These are phyloP conservation scores for Metarhizium sp. DNA, from an alignment of 2,329 filamentous ascomycete genomes.

Conservation along the genomic window DNA sequence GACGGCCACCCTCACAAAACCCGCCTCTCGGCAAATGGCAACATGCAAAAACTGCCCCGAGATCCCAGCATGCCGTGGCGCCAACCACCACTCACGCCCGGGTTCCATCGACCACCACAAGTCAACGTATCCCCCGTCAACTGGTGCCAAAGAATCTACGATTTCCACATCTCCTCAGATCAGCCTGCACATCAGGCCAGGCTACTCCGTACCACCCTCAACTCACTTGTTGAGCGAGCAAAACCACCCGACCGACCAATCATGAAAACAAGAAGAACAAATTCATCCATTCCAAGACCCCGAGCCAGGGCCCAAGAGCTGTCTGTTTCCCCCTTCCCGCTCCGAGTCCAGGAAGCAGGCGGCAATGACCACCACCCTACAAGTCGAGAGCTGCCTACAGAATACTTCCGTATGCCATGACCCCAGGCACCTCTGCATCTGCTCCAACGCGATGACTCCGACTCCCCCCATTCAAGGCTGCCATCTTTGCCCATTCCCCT, in stretches of 20 bases:
- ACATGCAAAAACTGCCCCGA: background rate
- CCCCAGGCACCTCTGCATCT: background rate
- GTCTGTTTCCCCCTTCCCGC: background rate
- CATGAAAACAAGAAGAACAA: too few relatives aligned
- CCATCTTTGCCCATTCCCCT: background rate
- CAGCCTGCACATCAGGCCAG: too few relatives aligned
- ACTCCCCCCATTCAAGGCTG: background rate
- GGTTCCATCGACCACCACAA: too few relatives aligned
- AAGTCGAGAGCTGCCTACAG: background rate
- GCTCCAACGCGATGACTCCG: background rate
- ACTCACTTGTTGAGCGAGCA: background rate
- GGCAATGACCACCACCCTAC: background rate
- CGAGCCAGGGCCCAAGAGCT: too few relatives aligned
- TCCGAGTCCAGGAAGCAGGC: background rate
- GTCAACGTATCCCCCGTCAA: too few relatives aligned
- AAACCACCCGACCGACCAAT: too few relatives aligned
- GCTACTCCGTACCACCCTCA: too few relatives aligned
- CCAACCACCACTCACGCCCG: background rate
- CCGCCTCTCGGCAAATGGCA: background rate
- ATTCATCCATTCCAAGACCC: too few relatives aligned
- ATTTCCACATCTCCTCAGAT: too few relatives aligned
- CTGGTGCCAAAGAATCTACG: too few relatives aligned
- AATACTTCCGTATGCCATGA: background rate
- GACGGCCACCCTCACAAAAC: background rate
- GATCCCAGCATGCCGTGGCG: background rate